Base-by-base conservation (phyloP, 2,329 filamentous ascomycete genomes). In the Periconia macrospinosa region DNA sequence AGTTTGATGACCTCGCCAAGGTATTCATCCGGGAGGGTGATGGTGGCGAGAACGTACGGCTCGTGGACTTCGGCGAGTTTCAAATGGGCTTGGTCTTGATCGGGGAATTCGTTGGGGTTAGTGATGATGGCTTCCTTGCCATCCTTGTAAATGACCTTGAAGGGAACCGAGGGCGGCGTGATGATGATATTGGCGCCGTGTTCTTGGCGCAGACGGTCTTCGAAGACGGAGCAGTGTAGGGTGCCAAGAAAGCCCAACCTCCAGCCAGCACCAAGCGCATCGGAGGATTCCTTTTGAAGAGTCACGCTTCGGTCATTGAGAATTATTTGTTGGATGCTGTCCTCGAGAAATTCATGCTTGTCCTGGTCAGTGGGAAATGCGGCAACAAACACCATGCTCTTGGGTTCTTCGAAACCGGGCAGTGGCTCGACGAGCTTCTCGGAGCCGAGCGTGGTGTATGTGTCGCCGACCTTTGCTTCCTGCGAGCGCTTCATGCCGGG, bases 341-440 rank as follows among this genome's bases (percentile, higher is more conserved):
- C 93, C 59, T 95, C 91, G 3, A 99, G 79, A 67, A 92, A 89
- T 42, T 85, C 83, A 69, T 96, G 93, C 72, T 96, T 91, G 63
- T 87, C 81, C 62, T 96, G 92, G 67, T 99, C 92, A 0, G 92
- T 92, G 0, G 94, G 94, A 65, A 96, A 99, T 0, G 94, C 94
- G 1, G 93, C 92, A 3, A 99, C 94, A 63, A 99, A 99, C 5
- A 99, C 94, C 94, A 99, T 99, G 6, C 92, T 89, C 73, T 99
- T 96, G 1, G 94, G 93, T 73, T 99, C 94, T 70, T 96, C 93
- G 56, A 99, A 99, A 2, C 93, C 94, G 0, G 92, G 91, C 50
- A 92, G 87, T 13, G 90, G 86, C 71, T 92, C 82, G 2, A 99
- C 92, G 0, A 82, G 68, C 54, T 85, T 84, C 75, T 96, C 90